phyloP scores from a whole-genome alignment of 768 basidiomycete species.

The Boletus reticuloceps region DNA sequence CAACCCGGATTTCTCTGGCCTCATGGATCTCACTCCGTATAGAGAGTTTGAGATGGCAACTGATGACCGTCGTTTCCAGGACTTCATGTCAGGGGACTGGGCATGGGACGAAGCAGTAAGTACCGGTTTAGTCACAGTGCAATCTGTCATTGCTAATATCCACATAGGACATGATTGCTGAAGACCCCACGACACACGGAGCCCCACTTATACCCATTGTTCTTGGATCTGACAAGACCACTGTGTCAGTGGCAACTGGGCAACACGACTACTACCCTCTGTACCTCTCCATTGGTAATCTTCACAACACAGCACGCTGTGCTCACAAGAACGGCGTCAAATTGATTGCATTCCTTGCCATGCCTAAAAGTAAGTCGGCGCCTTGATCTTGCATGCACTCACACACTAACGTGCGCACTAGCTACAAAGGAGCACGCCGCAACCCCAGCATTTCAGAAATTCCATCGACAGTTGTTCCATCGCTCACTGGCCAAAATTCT shows the following conservation, averaged over 20 bases:
- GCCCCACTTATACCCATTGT: not conserved
- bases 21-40: not conserved
- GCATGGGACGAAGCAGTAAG: too few species aligned
- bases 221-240: not conserved
- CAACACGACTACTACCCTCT: not conserved
- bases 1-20: not conserved
- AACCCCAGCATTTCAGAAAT: not conserved
- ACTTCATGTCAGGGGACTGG: too few species aligned
- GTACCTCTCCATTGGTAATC: constrained; percentile 1
- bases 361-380: not conserved
- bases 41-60: not conserved
- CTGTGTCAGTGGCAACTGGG: not conserved
- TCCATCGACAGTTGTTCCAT: not conserved
- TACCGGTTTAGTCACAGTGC: not conserved
- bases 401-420: not conserved
- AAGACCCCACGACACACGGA: not conserved
- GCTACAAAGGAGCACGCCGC: not conserved
- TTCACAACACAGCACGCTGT: not conserved
- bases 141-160: not conserved
- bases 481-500: not conserved
- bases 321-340: not conserved
- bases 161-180: not conserved
- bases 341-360: constrained; percentile 1
- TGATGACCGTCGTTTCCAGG: accelerated
- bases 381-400: too few species aligned